Percentiles rank a stretch among this genome's conserved stretches.
Conservation (phyloP, 257 asterid species). For the Fraxinus anomala region DNA sequence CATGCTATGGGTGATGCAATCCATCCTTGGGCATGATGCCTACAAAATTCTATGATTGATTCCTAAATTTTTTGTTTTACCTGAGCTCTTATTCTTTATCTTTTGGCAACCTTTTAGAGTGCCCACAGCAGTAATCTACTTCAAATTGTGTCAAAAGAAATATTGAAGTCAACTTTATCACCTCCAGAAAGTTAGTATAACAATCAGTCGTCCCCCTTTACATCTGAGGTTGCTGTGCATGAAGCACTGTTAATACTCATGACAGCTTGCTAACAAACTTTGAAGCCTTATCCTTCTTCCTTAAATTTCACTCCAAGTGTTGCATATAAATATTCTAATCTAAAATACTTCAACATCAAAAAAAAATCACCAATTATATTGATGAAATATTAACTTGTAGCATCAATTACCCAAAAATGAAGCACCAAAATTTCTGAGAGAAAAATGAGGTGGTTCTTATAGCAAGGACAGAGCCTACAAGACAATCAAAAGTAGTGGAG, state of each 20-base stretch:
- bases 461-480: neutral
- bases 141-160: neutral
- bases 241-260: neutral
- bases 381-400: neutral
- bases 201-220: neutral
- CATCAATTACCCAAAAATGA: neutral
- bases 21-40: neutral
- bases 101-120: neutral
- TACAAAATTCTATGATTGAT: neutral
- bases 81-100: neutral
- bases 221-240: neutral
- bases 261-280: neutral
- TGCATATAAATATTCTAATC: neutral
- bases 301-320: neutral
- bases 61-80: neutral
- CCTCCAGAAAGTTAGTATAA: neutral
- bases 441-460: neutral
- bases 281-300: neutral
- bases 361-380: neutral
- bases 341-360: neutral
- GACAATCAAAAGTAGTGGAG: neutral
- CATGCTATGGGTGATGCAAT: neutral
- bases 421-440: neutral
- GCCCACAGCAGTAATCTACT: neutral
- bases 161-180: neutral